These are phyloP conservation scores for Peronospora farinosa DNA, from an alignment of 352 stramenopile genomes.

Conservation along the genomic window DNA sequence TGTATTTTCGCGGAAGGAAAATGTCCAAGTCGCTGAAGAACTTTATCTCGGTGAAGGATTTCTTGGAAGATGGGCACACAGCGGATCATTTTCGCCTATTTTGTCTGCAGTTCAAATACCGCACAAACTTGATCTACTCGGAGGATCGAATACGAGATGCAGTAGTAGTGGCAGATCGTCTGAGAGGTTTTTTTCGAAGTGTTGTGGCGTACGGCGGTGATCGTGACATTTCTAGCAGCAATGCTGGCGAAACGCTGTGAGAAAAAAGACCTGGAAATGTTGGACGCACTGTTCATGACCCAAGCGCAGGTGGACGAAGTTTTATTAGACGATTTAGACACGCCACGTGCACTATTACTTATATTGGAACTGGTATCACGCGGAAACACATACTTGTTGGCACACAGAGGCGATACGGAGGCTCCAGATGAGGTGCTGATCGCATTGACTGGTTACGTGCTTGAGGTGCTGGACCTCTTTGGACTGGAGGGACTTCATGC, in stretches of 20 bases:
- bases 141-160: slow-evolving; percentile 69
- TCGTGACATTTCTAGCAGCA: slow-evolving; percentile 9
- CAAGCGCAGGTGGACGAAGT: slow-evolving; percentile 51
- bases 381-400: slow-evolving; percentile 53
- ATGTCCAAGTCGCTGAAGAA: slow-evolving; percentile 99
- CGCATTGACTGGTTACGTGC: slow-evolving; percentile 52
- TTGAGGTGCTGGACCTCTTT: slow-evolving; percentile 66
- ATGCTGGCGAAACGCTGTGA: slow-evolving; percentile 40
- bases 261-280: slow-evolving; percentile 46
- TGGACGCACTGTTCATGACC: slow-evolving; percentile 43
- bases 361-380: slow-evolving; percentile 67
- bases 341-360: slow-evolving; percentile 54
- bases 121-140: slow-evolving; percentile 71
- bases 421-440: slow-evolving; percentile 51
- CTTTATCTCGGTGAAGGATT: slow-evolving; percentile 94
- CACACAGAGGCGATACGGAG: slow-evolving; percentile 20
- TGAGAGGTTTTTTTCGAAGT: slow-evolving; percentile 62
- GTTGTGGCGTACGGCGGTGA: slow-evolving; percentile 37
- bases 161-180: slow-evolving; percentile 39
- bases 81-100: slow-evolving; percentile 86
- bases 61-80: slow-evolving; percentile 60
- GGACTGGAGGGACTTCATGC: slow-evolving; percentile 45
- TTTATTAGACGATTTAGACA: slow-evolving; percentile 87
- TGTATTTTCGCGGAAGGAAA: slow-evolving; percentile 96
- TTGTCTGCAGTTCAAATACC: slow-evolving; percentile 87